Conservation (phyloP, 2,329 filamentous ascomycete genomes). For the Ascocoryne sarcoides region DNA sequence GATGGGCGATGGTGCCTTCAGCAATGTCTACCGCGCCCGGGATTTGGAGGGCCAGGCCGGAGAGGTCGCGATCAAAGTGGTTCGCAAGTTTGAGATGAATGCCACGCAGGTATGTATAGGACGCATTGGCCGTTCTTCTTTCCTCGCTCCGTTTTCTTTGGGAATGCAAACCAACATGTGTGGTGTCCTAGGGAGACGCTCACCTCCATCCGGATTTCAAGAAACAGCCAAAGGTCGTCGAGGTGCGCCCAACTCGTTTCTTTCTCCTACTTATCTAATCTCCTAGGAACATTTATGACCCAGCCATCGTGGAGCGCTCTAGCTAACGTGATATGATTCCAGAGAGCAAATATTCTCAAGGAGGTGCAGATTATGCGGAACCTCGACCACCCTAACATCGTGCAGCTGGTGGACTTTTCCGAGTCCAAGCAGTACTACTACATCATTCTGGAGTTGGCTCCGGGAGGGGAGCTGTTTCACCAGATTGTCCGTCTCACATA, state of each 20-base stretch:
- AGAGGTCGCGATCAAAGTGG: slow-evolving; percentile 95
- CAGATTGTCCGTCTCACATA: slow-evolving; percentile 97
- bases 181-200: slow-evolving; percentile 64
- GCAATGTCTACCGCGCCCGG: slow-evolving; percentile 88
- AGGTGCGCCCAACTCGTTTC: slow-evolving; percentile 61
- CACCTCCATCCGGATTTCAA: slow-evolving; percentile 96
- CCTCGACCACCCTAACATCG: slow-evolving; percentile 90
- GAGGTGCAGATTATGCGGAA: slow-evolving; percentile 99
- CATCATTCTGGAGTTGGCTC: slow-evolving; percentile 90
- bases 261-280: slow-evolving; percentile 19
- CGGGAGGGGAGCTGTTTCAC: slow-evolving; percentile 94
- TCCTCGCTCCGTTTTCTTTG: not conserved
- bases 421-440: slow-evolving; percentile 96
- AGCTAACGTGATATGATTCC: no score
- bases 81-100: slow-evolving; percentile 99
- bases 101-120: slow-evolving; percentile 79
- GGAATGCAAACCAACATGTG: slow-evolving; percentile 40
- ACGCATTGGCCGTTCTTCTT: not conserved
- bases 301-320: no score
- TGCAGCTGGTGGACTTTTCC: slow-evolving; percentile 86
- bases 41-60: slow-evolving; percentile 63
- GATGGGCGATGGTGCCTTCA: slow-evolving; percentile 99
- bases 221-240: slow-evolving; percentile 88
- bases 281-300: no score
- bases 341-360: slow-evolving; percentile 97